Base-by-base conservation (phyloP, 352 stramenopile genomes). In the Phytopythium cucurbitacearum region DNA sequence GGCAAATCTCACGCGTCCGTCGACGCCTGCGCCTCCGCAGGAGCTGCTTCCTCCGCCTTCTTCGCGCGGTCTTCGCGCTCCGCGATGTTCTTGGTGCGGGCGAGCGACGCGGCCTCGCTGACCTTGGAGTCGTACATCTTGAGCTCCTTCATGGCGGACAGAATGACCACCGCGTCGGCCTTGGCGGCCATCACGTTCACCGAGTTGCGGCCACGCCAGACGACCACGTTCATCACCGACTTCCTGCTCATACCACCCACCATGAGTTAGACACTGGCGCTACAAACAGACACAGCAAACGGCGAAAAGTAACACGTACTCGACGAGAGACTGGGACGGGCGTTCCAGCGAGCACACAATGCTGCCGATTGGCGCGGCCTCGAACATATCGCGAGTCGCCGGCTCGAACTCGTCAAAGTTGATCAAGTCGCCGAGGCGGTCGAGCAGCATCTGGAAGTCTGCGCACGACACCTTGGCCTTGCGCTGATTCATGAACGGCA, bases 181-280 rank as follows among this genome's bases (percentile, higher is more conserved):
- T 94, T 95, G 40, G 80, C 75, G 40, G 83, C 73, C 85, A 95
- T 95, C 51, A 89, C 71, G 59, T 90, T 95, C 57, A 89, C 72
- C 51, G 85, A 93, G 65, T 91, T 93, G 39, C 81, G 81, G 16
- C 85, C 85, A 52, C 85, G 81, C 85, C 85, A 95, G 15, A 92
- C 66, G 10, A 92, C 85, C 9, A 95, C 36, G 62, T 94, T 91
- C 65, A 95, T 78, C 53, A 94, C 73, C 57, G 77, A 80, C 38
- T 85, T 79, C 58, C 83, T 93, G 59, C 33, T 62, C 36, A 41
- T 51, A 37, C 38, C 51, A 43, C 21, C 57, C 7, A 36, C 38
- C 0, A 46, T 70, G 40, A 77, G 53, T 42, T 13, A 44, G 44
- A 10, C 5, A 0, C 37, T 21, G 53, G 7, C 12, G 37, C 8